Evolutionary conservation across 176 grass and related monocot genomes (phyloP).

Genomic region (Bromus sterilis): DNA sequence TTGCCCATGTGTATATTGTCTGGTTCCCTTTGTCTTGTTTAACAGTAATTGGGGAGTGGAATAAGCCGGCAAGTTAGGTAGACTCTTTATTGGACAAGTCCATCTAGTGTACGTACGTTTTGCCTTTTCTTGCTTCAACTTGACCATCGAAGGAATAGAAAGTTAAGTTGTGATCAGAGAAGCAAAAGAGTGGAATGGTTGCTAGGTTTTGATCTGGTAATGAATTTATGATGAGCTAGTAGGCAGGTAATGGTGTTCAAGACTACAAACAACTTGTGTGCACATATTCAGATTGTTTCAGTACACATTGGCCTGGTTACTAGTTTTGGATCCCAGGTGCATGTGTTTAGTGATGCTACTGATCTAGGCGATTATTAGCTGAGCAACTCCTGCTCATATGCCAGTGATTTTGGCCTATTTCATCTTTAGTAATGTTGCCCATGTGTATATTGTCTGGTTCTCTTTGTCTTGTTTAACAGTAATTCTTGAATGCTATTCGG

Average conservation of each 20-base stretch:
- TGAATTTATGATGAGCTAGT: background rate
- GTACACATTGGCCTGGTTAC: too few relatives aligned
- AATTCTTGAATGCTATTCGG: too few relatives aligned
- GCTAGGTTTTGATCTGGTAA: background rate
- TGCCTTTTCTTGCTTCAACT: slow-evolving; percentile 1
- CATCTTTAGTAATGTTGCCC: background rate
- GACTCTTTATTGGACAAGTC: background rate
- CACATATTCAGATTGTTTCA: too few relatives aligned
- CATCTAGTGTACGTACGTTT: background rate
- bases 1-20: background rate
- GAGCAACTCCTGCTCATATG: background rate
- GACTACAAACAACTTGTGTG: too few relatives aligned
- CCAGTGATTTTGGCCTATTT: background rate
- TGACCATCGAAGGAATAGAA: background rate
- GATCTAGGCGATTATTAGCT: background rate
- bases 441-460: background rate
- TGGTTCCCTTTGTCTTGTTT: slow-evolving; percentile 12
- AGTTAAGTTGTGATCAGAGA: background rate
- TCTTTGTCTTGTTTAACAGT: slow-evolving; percentile 1
- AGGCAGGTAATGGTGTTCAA: background rate
- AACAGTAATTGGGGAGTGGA: background rate
- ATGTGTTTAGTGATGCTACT: background rate
- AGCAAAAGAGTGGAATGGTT: background rate
- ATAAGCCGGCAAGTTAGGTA: background rate
- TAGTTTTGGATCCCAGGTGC: background rate